phyloP scores from a whole-genome alignment of 2,329 filamentous ascomycete genomes.

The Tricladium varicosporioides region DNA sequence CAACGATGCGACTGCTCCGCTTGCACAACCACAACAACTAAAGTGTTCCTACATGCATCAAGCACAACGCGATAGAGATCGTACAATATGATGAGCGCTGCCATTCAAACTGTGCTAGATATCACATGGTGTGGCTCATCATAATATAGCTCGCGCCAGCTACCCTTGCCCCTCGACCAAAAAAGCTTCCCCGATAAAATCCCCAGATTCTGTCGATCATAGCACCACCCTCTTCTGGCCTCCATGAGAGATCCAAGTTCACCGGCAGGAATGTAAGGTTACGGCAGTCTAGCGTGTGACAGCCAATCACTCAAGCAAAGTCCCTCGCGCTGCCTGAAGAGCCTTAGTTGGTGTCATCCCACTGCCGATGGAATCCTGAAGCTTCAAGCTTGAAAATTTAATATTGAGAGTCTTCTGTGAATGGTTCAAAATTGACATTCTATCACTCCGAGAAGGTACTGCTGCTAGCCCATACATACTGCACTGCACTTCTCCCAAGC shows the following conservation, averaged over 20 bases:
- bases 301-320: slow-evolving; percentile 9
- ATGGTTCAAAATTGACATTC: too few species aligned
- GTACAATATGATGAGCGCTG: too few species aligned
- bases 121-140: too few species aligned
- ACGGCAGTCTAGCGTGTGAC: background rate
- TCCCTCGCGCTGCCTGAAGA: background rate
- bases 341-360: background rate
- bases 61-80: too few species aligned
- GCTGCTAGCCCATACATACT: too few species aligned
- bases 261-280: background rate
- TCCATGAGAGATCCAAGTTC: too few species aligned
- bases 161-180: background rate
- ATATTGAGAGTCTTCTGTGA: background rate
- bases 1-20: too few species aligned
- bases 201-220: slow-evolving; percentile 21
- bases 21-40: too few species aligned
- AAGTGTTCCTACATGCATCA: too few species aligned
- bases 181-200: background rate
- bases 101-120: too few species aligned
- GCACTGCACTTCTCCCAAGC: too few species aligned
- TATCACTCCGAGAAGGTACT: too few species aligned
- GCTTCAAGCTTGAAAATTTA: background rate
- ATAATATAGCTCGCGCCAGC: background rate
- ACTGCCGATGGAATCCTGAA: background rate
- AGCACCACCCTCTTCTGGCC: background rate